Evolutionary conservation across 164 flowering plant genomes (phyloP), one percentile per base, ranked within the genome.

Genomic region (Kingdonia uniflora): DNA sequence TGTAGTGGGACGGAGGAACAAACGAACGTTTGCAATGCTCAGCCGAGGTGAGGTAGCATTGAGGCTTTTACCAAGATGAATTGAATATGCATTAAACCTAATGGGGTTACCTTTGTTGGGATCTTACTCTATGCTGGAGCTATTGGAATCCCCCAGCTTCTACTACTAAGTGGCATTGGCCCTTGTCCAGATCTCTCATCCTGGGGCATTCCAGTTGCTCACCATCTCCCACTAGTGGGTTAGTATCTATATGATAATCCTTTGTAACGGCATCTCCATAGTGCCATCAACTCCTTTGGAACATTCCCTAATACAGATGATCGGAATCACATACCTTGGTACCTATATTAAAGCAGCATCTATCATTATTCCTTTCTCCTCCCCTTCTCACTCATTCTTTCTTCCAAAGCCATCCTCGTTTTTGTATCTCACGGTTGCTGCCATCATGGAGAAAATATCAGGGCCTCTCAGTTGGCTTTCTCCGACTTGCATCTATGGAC

Each of bases 71-170:
- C n/a, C n/a, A n/a, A n/a, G n/a, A n/a, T n/a, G n/a, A n/a, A n/a
- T n/a, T n/a, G n/a, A n/a, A n/a, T n/a, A n/a, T n/a, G n/a, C n/a
- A n/a, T n/a, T n/a, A n/a, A n/a, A n/a, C n/a, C n/a, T n/a, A n/a
- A n/a, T n/a, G n/a, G n/a, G n/a, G n/a, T n/a, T n/a, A n/a, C n/a
- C n/a, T n/a, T n/a, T n/a, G n/a, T n/a, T n/a, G n/a, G n/a, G n/a
- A n/a, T 91, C 20, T 65, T 91, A 3, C 60, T 85, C 2, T 67
- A 72, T 10, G 89, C 92, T 2, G 96, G 98, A 1, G 92, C 98
- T 2, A 56, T 91, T 6, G 98, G 96, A 4, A 91, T 76, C 57
- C 95, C 97, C 0, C 96, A 91, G 68, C 79, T 91, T 19, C 66
- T 91, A 29, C 66, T 91, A 0, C 58, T 91, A 20, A 87, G 92